Base-by-base conservation (phyloP, 2,329 filamentous ascomycete genomes). In the Coniochaeta sp. region DNA sequence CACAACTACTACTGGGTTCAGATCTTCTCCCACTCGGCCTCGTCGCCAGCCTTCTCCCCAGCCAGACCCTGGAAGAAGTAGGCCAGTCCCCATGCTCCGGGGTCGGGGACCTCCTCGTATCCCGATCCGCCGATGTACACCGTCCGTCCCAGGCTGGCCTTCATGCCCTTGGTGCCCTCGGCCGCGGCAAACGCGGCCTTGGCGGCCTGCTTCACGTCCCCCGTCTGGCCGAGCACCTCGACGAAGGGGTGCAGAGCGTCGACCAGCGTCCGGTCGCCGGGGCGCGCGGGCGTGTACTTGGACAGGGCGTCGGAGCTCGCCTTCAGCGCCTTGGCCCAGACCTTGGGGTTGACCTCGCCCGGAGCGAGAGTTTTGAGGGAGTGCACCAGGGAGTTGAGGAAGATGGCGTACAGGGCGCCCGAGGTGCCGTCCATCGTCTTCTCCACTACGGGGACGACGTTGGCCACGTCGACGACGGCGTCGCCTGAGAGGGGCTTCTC, bases 211-310 rank as follows among this genome's bases (percentile, higher is more conserved):
- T 81, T 78, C 16, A 92, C 66, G 63, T 88, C 81, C 13, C 81
- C 81, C 0, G 83, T 84, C 61, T 78, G 69, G 6, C 71, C 75
- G 2, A 97, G 77, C 3, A 78, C 81, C 42, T 89, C 80, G 49
- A 95, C 85, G 64, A 97, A 99, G 1, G 94, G 94, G 55, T 88
- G 81, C 48, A 99, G 74, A 1, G 92, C 90, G 69, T 99, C 94
- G 28, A 97, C 81, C 30, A 97, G 73, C 0, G 94, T 99, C 49
- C 94, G 80, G 65, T 99, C 94, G 24, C 94, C 94, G 0, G 86
- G 86, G 50, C 86, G 83, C 1, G 94, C 94, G 1, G 92, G 91
- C 2, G 94, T 99, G 68, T 97, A 97, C 63, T 78, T 87, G 31
- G 77, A 80, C 52, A 99, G 73, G 1, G 85, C 83, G 18, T 83